These are phyloP conservation scores for Rhodofomes roseus DNA, from an alignment of 1,284 basidiomycete genomes.

Conservation along the genomic window DNA sequence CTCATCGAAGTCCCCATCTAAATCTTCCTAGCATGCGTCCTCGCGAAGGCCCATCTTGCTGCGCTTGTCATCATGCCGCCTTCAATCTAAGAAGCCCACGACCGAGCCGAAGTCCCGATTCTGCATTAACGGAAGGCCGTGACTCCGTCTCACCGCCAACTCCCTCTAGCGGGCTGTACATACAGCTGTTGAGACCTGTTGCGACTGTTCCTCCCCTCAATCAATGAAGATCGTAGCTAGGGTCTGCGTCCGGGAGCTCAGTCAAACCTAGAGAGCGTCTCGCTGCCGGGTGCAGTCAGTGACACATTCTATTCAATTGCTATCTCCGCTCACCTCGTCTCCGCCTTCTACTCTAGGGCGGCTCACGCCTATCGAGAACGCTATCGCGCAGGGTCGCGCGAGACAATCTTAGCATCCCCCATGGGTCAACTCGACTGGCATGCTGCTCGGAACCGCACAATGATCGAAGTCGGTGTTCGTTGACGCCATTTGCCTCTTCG, in stretches of 20 bases:
- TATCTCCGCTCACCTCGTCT: not conserved
- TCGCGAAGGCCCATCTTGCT: no score
- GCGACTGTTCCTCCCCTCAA: no score
- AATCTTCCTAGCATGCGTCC: no score
- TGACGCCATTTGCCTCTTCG: not conserved
- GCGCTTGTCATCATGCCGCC: no score
- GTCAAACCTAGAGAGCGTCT: not conserved
- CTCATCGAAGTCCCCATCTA: not conserved
- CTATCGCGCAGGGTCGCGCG: not conserved
- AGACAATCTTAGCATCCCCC: not conserved
- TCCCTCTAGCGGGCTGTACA: no score
- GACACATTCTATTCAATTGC: not conserved
- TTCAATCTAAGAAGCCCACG: not conserved
- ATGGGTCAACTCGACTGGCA: not conserved
- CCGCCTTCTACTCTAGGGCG: not conserved
- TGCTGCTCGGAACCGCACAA: not conserved
- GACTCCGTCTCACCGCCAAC: not conserved
- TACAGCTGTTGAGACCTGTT: no score
- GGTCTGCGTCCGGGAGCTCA: no score
- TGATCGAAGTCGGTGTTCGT: not conserved
- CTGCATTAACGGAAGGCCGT: not conserved
- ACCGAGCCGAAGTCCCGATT: not conserved
- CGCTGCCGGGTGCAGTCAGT: not conserved
- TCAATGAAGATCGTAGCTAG: no score
- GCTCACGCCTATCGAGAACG: not conserved